Conservation (phyloP, 345 rosid genomes). For the Heritiera littoralis region DNA sequence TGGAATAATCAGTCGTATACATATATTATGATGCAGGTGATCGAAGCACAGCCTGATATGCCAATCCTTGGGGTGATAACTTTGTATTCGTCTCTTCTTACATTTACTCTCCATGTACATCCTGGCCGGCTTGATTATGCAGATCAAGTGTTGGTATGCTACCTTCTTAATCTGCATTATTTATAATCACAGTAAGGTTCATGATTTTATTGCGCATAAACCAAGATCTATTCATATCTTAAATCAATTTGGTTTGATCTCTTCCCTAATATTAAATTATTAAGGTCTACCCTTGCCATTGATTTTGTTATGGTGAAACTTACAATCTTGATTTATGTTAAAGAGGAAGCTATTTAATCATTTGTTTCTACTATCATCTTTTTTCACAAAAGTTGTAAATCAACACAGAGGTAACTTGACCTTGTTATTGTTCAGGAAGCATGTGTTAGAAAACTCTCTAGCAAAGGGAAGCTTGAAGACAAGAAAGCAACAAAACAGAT, state of each 20-base stretch:
- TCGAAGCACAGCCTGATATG: conserved; percentile 94
- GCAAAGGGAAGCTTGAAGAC: conserved; percentile 75
- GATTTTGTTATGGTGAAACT: not conserved
- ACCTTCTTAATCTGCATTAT: conserved; percentile 22
- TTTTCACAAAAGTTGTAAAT: not conserved
- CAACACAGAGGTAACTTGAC: not conserved
- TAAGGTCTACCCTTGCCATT: not conserved
- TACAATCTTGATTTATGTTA: not conserved
- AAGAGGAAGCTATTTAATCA: not conserved
- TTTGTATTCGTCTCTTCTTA: conserved; percentile 90
- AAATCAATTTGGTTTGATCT: not conserved
- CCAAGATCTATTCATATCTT: not conserved
- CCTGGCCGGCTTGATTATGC: conserved; percentile 98
- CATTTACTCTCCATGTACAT: conserved; percentile 94
- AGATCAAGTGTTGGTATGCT: conserved; percentile 92
- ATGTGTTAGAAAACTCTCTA: conserved; percentile 76
- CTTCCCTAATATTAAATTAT: not conserved
- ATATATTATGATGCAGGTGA: conserved; percentile 59
- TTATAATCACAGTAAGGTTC: not conserved
- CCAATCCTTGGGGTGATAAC: conserved; percentile 87
- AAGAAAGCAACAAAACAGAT: conserved; percentile 85
- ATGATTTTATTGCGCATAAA: not conserved
- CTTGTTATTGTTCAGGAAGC: conserved; percentile 61
- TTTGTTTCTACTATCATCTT: not conserved
- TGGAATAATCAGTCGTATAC: not conserved